Conservation (phyloP, 73 alveolate species). For the Symbiodinium natans region DNA sequence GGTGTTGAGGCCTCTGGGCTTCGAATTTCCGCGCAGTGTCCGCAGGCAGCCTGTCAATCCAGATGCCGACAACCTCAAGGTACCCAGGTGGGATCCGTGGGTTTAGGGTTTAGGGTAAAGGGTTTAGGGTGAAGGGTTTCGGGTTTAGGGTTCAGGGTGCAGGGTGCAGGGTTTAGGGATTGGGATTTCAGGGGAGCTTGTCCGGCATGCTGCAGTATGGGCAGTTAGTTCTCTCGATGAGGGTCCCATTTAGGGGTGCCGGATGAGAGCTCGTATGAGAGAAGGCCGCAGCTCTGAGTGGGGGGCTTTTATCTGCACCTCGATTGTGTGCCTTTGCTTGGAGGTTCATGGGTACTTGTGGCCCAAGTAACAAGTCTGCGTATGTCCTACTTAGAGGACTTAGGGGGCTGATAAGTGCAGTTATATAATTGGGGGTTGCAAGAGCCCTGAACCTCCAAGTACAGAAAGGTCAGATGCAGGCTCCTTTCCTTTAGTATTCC, state of each 20-base stretch:
- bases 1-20: not conserved
- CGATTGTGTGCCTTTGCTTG: not conserved
- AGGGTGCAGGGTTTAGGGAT: too few relatives aligned
- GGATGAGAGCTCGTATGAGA: not conserved
- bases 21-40: not conserved
- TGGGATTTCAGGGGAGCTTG: not conserved
- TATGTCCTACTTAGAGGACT: too few relatives aligned
- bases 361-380: too few relatives aligned
- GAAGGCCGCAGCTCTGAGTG: not conserved
- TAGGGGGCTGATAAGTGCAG: too few relatives aligned
- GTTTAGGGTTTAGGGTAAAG: too few relatives aligned
- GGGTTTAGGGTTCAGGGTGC: too few relatives aligned
- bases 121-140: too few relatives aligned
- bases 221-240: not conserved
- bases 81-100: constrained; percentile 1
- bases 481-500: too few relatives aligned
- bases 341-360: not conserved
- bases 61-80: constrained; percentile 21
- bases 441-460: too few relatives aligned
- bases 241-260: not conserved
- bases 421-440: too few relatives aligned
- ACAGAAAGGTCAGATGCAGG: too few relatives aligned
- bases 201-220: not conserved
- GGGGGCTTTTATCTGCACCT: not conserved
- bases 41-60: constrained; percentile 50